Evolutionary conservation across 257 asterid species (phyloP).

Genomic region (Nemophila menziesii): DNA sequence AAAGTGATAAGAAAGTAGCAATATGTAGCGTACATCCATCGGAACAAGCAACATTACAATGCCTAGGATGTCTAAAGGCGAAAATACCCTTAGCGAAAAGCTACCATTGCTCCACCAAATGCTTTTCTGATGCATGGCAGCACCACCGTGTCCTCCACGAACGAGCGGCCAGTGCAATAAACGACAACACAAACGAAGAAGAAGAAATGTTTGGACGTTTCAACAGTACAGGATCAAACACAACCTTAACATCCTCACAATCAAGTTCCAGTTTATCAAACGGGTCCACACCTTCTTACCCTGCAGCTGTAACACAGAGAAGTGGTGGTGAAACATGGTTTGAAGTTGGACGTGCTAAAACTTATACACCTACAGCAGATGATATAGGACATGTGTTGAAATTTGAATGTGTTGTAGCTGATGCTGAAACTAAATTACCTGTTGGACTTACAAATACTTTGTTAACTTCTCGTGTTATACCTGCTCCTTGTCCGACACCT

Average conservation of each 20-base stretch:
- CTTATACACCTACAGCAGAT: conserved; percentile 88
- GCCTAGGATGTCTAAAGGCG: conserved; percentile 85
- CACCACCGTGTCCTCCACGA: conserved; percentile 92
- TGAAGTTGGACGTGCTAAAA: conserved; percentile 79
- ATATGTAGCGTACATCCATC: conserved; percentile 92
- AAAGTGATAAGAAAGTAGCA: conserved; percentile 78
- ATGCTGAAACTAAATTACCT: conserved; percentile 47
- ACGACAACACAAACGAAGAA: conserved; percentile 75
- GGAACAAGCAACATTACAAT: conserved; percentile 87
- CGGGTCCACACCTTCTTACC: conserved; percentile 51
- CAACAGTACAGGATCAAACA: conserved; percentile 50
- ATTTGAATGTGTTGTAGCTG: conserved; percentile 79
- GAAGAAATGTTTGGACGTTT: conserved; percentile 81
- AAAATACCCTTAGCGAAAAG: conserved; percentile 75
- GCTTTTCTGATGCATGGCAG: conserved; percentile 89
- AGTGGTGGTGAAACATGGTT: conserved; percentile 89
- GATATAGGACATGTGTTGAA: conserved; percentile 82
- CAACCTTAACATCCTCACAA: conserved; percentile 36
- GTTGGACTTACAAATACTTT: conserved; percentile 62
- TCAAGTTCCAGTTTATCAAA: conserved; percentile 51
- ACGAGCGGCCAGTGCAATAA: conserved; percentile 70
- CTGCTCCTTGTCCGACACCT: conserved; percentile 93
- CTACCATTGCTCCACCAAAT: conserved; percentile 85
- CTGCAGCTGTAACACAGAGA: conserved; percentile 63
- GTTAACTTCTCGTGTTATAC: conserved; percentile 81